Conservation (phyloP, 2,329 filamentous ascomycete genomes). For the Cladosporium sphaerospermum region DNA sequence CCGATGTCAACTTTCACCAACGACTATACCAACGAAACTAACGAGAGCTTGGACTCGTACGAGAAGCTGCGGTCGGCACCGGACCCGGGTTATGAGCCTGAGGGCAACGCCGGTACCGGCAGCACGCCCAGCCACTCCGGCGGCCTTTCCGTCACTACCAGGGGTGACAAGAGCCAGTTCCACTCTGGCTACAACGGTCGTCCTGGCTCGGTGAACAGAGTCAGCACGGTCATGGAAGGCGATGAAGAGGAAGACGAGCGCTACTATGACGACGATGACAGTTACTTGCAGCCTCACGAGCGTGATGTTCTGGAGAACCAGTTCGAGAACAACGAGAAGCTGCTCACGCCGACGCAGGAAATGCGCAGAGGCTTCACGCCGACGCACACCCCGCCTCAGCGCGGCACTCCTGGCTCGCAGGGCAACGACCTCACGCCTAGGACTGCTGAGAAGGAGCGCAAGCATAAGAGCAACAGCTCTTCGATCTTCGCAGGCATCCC, state of each 20-base stretch:
- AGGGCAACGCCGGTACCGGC: slow-evolving; percentile 70
- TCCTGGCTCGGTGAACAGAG: slow-evolving; percentile 64
- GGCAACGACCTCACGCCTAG: slow-evolving; percentile 76
- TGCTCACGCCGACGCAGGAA: slow-evolving; percentile 57
- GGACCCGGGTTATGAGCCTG: slow-evolving; percentile 72
- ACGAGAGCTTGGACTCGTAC: slow-evolving; percentile 56
- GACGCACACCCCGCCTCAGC: slow-evolving; percentile 50
- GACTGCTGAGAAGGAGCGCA: slow-evolving; percentile 65
- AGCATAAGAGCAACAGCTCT: slow-evolving; percentile 80
- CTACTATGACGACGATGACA: slow-evolving; percentile 10
- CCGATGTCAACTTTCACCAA: slow-evolving; percentile 4
- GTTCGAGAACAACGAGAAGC: slow-evolving; percentile 53
- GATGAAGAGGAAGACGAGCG: slow-evolving; percentile 63
- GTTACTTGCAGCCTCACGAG: slow-evolving; percentile 45
- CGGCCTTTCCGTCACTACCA: slow-evolving; percentile 45
- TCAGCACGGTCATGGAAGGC: slow-evolving; percentile 82
- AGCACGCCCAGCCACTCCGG: slow-evolving; percentile 71
- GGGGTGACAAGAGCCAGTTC: slow-evolving; percentile 31
- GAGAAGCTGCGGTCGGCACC: slow-evolving; percentile 66
- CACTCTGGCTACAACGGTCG: slow-evolving; percentile 48
- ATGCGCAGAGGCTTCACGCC: slow-evolving; percentile 32
- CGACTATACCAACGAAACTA: slow-evolving; percentile 16
- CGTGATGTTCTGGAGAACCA: slow-evolving; percentile 45
- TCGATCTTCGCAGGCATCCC: slow-evolving; percentile 61
- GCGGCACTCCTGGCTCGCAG: slow-evolving; percentile 37